phyloP scores from a whole-genome alignment of 257 asterid species.

The Lavandula angustifolia region DNA sequence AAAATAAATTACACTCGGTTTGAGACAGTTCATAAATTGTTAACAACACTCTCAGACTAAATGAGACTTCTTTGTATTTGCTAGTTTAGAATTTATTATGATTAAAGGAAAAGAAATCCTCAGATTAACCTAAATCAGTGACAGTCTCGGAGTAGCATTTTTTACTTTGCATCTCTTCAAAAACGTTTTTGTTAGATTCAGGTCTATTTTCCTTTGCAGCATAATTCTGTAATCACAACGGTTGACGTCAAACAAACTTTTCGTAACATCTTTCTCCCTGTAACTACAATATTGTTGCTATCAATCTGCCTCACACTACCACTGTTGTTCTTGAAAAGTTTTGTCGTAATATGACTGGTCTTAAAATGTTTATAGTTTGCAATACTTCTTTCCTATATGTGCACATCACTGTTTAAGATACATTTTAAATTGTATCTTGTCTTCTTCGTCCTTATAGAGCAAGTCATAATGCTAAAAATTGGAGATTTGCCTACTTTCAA shows the following conservation, averaged over 20 bases:
- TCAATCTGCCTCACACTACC: too few species aligned
- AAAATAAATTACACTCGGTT: too few species aligned
- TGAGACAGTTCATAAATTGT: too few species aligned
- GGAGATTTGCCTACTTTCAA: background rate
- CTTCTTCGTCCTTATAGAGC: background rate
- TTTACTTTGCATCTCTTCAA: conserved; percentile 2
- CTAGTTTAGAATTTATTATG: too few species aligned
- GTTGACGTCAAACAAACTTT: background rate
- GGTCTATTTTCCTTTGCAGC: background rate
- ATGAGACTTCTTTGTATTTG: too few species aligned
- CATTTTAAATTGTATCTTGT: background rate
- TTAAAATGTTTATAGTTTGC: too few species aligned
- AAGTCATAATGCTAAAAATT: background rate
- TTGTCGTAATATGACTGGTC: too few species aligned
- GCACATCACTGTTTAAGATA: too few species aligned
- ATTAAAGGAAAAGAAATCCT: background rate
- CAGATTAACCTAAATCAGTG: background rate
- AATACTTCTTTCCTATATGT: too few species aligned
- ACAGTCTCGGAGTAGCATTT: background rate
- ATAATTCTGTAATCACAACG: background rate
- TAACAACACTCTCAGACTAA: too few species aligned
- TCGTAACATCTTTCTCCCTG: background rate
- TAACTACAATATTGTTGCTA: too few species aligned
- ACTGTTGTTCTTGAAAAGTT: background rate
- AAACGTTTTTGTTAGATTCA: background rate